A percentile compares a stretch with the other conserved stretches of the same genome.
Evolutionary conservation across 148 eudicot species (phyloP).

Genomic region (Rhododendron molle): DNA sequence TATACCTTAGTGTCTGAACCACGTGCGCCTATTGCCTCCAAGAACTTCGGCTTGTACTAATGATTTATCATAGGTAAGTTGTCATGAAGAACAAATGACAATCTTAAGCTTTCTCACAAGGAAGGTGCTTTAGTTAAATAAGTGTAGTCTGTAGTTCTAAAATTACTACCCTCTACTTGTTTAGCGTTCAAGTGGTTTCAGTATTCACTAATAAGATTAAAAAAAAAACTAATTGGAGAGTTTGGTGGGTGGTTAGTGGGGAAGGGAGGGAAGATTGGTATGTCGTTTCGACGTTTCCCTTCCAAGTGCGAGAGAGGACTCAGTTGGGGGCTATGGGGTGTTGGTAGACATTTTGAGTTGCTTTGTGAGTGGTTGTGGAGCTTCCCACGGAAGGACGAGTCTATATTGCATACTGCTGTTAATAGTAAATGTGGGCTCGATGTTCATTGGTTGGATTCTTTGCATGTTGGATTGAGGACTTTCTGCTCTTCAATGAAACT

Average conservation of each 20-base stretch:
- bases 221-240: not conserved
- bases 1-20: not conserved
- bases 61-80: not conserved
- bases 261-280: not conserved
- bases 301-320: not conserved
- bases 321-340: not conserved
- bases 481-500: not conserved
- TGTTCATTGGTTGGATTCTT: not conserved
- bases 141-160: not conserved
- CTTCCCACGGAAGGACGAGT: not conserved
- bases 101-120: not conserved
- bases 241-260: not conserved
- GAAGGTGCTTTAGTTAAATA: not conserved
- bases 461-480: not conserved
- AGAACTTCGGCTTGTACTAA: not conserved
- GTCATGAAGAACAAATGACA: not conserved
- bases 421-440: not conserved
- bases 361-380: not conserved
- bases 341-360: not conserved
- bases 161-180: not conserved
- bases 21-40: not conserved
- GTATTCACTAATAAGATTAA: not conserved
- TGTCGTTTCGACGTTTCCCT: not conserved
- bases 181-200: not conserved
- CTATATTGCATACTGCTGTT: not conserved